phyloP scores from a whole-genome alignment of 2,329 filamentous ascomycete genomes.

The Phialemonium atrogriseum region DNA sequence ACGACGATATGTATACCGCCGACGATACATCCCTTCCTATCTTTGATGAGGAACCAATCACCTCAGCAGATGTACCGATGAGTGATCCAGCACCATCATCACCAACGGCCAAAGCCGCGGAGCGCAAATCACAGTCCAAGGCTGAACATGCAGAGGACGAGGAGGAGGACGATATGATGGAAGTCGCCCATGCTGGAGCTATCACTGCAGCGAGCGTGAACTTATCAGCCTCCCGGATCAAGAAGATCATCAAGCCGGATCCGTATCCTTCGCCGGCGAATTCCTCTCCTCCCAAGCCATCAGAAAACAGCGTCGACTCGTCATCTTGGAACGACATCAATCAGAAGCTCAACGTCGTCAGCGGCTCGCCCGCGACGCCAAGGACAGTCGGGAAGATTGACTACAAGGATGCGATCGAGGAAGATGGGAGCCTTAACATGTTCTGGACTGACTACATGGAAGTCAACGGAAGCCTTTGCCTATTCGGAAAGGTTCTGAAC shows the following conservation, averaged over 20 bases:
- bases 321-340: slow-evolving; percentile 85
- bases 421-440: slow-evolving; percentile 84
- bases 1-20: slow-evolving; percentile 39
- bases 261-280: slow-evolving; percentile 62
- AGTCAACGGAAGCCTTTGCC: slow-evolving; percentile 79
- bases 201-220: slow-evolving; percentile 69
- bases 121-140: slow-evolving; percentile 55
- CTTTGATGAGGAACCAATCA: slow-evolving; percentile 52
- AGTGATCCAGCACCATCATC: slow-evolving; percentile 83
- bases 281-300: slow-evolving; percentile 64
- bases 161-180: slow-evolving; percentile 77
- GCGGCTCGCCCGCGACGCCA: slow-evolving; percentile 58
- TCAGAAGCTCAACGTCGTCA: slow-evolving; percentile 76
- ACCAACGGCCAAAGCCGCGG: slow-evolving; percentile 69
- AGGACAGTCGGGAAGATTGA: slow-evolving; percentile 70
- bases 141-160: slow-evolving; percentile 57
- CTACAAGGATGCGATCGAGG: slow-evolving; percentile 79
- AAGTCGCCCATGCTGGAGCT: slow-evolving; percentile 69
- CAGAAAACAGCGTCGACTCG: slow-evolving; percentile 60
- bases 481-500: slow-evolving; percentile 94
- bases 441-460: slow-evolving; percentile 98
- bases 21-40: slow-evolving; percentile 47
- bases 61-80: slow-evolving; percentile 54
- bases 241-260: slow-evolving; percentile 62
- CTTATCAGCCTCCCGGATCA: slow-evolving; percentile 69